phyloP scores from a whole-genome alignment of 305 asterid species.

The Rubia peregrina region DNA sequence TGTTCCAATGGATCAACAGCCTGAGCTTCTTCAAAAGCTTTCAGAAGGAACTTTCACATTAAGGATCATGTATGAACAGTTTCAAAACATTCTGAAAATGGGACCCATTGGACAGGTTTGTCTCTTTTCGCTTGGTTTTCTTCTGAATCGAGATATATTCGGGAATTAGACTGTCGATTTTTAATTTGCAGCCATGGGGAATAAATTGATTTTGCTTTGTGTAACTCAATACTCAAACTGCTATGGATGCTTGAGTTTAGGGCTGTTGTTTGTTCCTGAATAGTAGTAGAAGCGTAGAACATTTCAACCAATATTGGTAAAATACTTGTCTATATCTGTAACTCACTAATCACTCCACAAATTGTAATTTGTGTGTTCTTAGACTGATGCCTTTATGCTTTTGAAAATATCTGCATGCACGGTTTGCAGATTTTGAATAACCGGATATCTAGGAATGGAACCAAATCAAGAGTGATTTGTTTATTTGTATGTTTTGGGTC shows the following conservation, averaged over 20 bases:
- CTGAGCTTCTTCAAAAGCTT: slow-evolving; percentile 92
- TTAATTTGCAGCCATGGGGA: background rate
- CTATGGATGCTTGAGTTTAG: background rate
- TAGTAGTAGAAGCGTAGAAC: background rate
- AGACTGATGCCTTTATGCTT: background rate
- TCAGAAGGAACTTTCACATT: slow-evolving; percentile 87
- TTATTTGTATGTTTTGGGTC: background rate
- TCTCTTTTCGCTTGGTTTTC: slow-evolving; percentile 10
- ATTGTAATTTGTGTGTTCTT: background rate
- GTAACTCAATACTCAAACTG: background rate
- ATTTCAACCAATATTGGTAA: background rate
- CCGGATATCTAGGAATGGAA: background rate
- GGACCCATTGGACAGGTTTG: slow-evolving; percentile 99
- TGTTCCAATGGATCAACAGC: slow-evolving; percentile 97
- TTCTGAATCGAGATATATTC: background rate
- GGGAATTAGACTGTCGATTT: background rate
- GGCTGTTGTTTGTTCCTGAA: background rate
- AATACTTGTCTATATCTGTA: background rate
- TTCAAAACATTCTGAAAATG: slow-evolving; percentile 84
- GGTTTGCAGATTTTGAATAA: background rate
- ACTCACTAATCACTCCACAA: background rate
- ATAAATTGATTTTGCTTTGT: background rate
- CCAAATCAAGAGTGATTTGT: background rate
- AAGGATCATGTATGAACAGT: slow-evolving; percentile 93
- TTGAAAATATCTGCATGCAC: background rate